Evolutionary conservation across 2,329 filamentous ascomycete genomes (phyloP).

Genomic region (Penicillium olsonii): DNA sequence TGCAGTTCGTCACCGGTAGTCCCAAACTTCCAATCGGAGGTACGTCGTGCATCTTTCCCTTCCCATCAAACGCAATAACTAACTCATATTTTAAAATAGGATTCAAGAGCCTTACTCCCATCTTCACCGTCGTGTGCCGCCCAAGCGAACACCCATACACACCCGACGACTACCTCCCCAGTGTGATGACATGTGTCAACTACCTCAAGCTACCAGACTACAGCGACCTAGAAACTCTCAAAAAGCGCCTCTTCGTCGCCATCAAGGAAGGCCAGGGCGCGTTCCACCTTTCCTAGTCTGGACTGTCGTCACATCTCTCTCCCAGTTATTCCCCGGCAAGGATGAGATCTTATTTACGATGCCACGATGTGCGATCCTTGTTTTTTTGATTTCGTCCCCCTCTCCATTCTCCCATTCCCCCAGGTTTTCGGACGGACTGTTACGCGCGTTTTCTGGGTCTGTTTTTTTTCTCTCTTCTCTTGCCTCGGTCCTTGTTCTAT

Average conservation of each 20-base stretch:
- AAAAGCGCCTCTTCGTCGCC: conserved; percentile 75
- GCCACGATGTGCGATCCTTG: conserved; percentile 20
- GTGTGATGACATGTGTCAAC: conserved; percentile 99
- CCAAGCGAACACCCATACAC: conserved; percentile 93
- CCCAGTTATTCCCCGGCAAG: conserved; percentile 6
- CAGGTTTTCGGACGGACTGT: conserved; percentile 21
- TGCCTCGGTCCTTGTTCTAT: conserved; percentile 6
- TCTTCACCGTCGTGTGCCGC: conserved; percentile 99
- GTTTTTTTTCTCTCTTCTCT: conserved; percentile 4
- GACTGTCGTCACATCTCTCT: not conserved
- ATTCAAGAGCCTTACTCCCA: conserved; percentile 94
- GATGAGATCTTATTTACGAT: conserved; percentile 17
- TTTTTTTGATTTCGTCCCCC: conserved; percentile 15
- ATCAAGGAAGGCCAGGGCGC: conserved; percentile 96
- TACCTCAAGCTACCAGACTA: conserved; percentile 98
- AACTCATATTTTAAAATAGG: conserved; percentile 54
- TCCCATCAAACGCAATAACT: not conserved
- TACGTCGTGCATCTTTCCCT: conserved; percentile 52
- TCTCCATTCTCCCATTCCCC: conserved; percentile 12
- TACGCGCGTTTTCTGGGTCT: conserved; percentile 3
- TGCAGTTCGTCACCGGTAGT: conserved; percentile 97
- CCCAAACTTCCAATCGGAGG: conserved; percentile 97
- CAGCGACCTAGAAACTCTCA: conserved; percentile 73
- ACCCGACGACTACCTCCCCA: conserved; percentile 97
- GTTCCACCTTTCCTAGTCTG: conserved; percentile 82